Conservation (phyloP, 768 basidiomycete genomes). For the Lactifluus piperatus region DNA sequence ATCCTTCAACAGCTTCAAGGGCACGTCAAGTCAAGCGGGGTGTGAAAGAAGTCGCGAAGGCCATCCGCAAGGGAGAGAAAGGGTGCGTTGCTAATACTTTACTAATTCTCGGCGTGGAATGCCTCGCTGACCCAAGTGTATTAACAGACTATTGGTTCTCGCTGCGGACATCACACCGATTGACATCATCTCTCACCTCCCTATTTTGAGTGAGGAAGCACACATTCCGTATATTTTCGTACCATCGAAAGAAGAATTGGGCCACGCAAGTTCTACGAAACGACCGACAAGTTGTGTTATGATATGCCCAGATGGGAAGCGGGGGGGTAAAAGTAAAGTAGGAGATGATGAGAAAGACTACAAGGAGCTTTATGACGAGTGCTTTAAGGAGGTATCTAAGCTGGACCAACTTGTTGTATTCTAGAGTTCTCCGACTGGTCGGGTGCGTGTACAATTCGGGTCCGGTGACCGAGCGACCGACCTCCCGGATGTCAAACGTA, state of each 20-base stretch:
- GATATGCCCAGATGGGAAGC: conserved; percentile 78
- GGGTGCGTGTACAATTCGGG: too few relatives aligned
- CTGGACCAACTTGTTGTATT: conserved; percentile 59
- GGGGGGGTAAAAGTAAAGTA: conserved; percentile 54
- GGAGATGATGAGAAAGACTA: conserved; percentile 69
- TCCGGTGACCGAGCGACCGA: too few relatives aligned
- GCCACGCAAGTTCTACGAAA: conserved; percentile 92
- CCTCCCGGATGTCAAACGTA: neutral
- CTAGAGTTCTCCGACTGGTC: neutral
- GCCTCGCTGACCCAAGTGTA: neutral
- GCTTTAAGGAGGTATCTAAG: conserved; percentile 75
- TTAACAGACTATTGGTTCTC: conserved; percentile 69
- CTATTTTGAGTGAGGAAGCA: conserved; percentile 89
- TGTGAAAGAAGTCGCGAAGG: conserved; percentile 98
- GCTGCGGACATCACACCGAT: conserved; percentile 97
- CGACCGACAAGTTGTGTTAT: conserved; percentile 97
- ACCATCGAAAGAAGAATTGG: conserved; percentile 89
- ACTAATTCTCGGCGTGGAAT: neutral
- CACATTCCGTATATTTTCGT: conserved; percentile 87
- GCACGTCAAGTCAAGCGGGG: conserved; percentile 93
- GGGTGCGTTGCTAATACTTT: conserved; percentile 46
- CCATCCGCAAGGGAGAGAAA: conserved; percentile 94
- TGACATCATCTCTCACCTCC: conserved; percentile 97
- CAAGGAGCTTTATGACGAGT: conserved; percentile 78
- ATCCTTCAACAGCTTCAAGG: conserved; percentile 63